Percentiles rank a stretch among this genome's conserved stretches.
Evolutionary conservation across 2,329 filamentous ascomycete genomes (phyloP).

Genomic region (Penicillium palitans): DNA sequence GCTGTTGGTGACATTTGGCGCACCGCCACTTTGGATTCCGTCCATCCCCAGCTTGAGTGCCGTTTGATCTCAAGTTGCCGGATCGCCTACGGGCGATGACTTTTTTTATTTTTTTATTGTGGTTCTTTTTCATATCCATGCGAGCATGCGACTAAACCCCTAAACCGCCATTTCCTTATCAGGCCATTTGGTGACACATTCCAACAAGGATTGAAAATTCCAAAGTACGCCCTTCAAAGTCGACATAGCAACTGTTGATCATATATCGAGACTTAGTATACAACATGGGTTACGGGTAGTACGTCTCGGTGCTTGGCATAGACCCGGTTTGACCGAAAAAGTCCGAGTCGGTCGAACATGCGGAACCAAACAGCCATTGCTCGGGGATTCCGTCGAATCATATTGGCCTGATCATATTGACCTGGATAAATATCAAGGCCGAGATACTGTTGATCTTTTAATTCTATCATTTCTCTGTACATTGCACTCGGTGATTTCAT

Average conservation of each 20-base stretch:
- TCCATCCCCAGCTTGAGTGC: background rate
- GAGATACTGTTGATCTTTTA: background rate
- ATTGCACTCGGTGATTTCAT: constrained; percentile 19
- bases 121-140: no score
- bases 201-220: no score
- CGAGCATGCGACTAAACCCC: no score
- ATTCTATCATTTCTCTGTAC: background rate
- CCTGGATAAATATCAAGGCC: background rate
- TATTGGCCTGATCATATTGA: constrained; percentile 4
- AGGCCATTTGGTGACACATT: no score
- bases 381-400: constrained; percentile 18
- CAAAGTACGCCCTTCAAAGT: background rate
- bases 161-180: no score
- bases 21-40: background rate
- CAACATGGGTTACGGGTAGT: background rate
- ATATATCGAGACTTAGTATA: background rate
- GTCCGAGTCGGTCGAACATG: constrained; percentile 16
- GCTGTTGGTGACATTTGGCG: background rate
- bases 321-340: constrained; percentile 18
- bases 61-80: background rate
- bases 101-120: background rate
- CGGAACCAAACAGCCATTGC: background rate
- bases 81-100: background rate
- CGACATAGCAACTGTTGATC: background rate
- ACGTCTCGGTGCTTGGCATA: constrained; percentile 5